These are phyloP conservation scores for Sequoia sempervirens DNA, from an alignment of 75 land plant genomes.

Conservation along the genomic window DNA sequence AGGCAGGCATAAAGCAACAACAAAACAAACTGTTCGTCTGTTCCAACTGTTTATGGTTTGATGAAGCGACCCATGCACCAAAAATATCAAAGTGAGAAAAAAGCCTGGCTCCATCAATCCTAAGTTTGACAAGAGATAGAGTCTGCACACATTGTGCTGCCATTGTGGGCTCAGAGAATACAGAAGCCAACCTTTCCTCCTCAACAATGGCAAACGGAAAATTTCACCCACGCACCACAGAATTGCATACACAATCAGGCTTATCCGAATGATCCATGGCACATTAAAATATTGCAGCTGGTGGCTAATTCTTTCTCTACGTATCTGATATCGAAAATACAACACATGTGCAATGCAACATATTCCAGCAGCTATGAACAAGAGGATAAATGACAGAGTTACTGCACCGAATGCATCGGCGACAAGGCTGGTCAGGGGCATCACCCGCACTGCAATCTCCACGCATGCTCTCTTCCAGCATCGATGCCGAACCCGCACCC, in stretches of 20 bases:
- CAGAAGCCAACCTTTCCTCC: constrained; percentile 47
- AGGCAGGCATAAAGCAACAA: constrained; percentile 59
- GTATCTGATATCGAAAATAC: constrained; percentile 62
- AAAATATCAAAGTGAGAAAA: constrained; percentile 73
- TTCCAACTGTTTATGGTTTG: constrained; percentile 65
- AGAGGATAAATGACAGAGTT: constrained; percentile 62
- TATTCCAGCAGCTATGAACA: constrained; percentile 46
- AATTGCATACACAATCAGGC: constrained; percentile 48
- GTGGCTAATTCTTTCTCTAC: constrained; percentile 18
- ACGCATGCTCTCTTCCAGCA: constrained; percentile 85
- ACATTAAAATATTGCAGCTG: constrained; percentile 78
- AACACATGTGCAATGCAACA: constrained; percentile 57
- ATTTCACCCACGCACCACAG: constrained; percentile 86
- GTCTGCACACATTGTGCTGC: constrained; percentile 77
- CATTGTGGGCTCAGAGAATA: constrained; percentile 34
- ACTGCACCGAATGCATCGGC: constrained; percentile 91
- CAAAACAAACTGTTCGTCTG: constrained; percentile 38
- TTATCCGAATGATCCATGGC: constrained; percentile 81
- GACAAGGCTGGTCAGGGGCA: constrained; percentile 88
- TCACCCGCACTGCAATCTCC: constrained; percentile 67
- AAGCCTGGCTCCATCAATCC: constrained; percentile 93
- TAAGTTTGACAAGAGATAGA: constrained; percentile 73
- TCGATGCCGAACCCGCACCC: constrained; percentile 27
- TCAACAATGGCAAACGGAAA: constrained; percentile 55
- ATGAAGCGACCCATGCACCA: constrained; percentile 78